These are phyloP conservation scores for Ichthyophthirius multifiliis DNA, from an alignment of 169 alveolate species.

Conservation along the genomic window DNA sequence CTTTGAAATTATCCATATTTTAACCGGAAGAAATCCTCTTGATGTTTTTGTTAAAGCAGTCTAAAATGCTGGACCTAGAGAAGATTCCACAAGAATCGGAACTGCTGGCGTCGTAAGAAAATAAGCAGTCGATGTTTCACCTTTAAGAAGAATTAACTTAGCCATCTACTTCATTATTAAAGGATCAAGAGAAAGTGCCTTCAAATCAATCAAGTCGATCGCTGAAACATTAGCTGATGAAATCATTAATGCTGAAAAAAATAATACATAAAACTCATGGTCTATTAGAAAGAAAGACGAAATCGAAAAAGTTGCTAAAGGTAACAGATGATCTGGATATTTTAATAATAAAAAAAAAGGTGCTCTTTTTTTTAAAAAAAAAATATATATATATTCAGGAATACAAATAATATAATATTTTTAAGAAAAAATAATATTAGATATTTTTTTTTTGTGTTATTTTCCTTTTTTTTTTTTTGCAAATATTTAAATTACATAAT, in stretches of 20 bases:
- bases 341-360: too few relatives aligned
- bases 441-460: too few relatives aligned
- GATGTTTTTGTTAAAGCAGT: slow-evolving; percentile 95
- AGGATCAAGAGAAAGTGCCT: slow-evolving; percentile 97
- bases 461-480: too few relatives aligned
- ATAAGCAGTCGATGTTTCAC: slow-evolving; percentile 99
- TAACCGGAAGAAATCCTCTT: slow-evolving; percentile 97
- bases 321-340: slow-evolving; percentile 98
- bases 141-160: slow-evolving; percentile 98
- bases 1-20: slow-evolving; percentile 95
- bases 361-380: too few relatives aligned
- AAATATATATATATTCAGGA: too few relatives aligned
- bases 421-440: too few relatives aligned
- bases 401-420: too few relatives aligned
- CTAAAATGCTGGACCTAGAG: slow-evolving; percentile 99
- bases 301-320: slow-evolving; percentile 99
- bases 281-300: slow-evolving; percentile 99
- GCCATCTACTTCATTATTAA: slow-evolving; percentile 97
- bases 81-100: slow-evolving; percentile 99
- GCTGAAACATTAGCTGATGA: slow-evolving; percentile 99
- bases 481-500: too few relatives aligned
- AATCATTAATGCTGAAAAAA: slow-evolving; percentile 97
- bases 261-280: slow-evolving; percentile 93
- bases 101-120: slow-evolving; percentile 99
- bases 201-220: slow-evolving; percentile 97